Percentiles rank a stretch among this genome's conserved stretches.
Evolutionary conservation across 2,329 filamentous ascomycete genomes (phyloP).

Genomic region (Fusarium tupiense): DNA sequence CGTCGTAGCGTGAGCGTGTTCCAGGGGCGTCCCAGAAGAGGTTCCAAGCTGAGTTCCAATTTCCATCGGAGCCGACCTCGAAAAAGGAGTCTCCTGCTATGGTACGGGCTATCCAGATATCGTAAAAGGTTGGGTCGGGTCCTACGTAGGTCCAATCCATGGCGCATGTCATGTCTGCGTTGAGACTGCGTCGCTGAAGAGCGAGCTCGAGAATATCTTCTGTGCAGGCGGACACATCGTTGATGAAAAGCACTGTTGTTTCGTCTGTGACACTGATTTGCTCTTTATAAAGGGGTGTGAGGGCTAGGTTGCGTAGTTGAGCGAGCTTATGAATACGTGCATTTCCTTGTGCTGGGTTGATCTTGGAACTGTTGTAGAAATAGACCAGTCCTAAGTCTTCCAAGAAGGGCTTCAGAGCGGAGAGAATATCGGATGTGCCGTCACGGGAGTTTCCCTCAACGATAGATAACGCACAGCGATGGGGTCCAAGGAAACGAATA

Average conservation of each 20-base stretch:
- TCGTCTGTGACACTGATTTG: slow-evolving; percentile 43
- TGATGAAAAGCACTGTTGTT: slow-evolving; percentile 61
- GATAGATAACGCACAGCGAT: slow-evolving; percentile 62
- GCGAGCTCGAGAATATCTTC: slow-evolving; percentile 68
- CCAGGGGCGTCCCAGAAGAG: slow-evolving; percentile 60
- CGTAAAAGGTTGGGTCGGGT: slow-evolving; percentile 61
- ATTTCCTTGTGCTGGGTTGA: slow-evolving; percentile 54
- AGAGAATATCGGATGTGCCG: slow-evolving; percentile 62
- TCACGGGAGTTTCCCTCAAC: slow-evolving; percentile 66
- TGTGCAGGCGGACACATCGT: slow-evolving; percentile 62
- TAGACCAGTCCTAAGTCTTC: slow-evolving; percentile 52
- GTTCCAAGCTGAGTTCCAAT: slow-evolving; percentile 59
- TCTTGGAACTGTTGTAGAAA: slow-evolving; percentile 52
- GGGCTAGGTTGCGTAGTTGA: slow-evolving; percentile 61
- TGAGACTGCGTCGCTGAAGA: slow-evolving; percentile 56
- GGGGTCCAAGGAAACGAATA: slow-evolving; percentile 59
- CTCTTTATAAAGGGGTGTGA: slow-evolving; percentile 55
- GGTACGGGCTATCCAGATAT: slow-evolving; percentile 64
- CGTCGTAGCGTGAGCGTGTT: slow-evolving; percentile 47
- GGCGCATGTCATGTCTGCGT: slow-evolving; percentile 65
- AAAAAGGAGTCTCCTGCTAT: slow-evolving; percentile 66
- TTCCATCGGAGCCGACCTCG: slow-evolving; percentile 59
- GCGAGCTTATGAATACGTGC: slow-evolving; percentile 60
- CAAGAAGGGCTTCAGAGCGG: slow-evolving; percentile 52
- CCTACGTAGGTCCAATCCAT: slow-evolving; percentile 66